Evolutionary conservation across 2,329 filamentous ascomycete species (phyloP), one percentile per base, ranked within the genome.

Genomic region (Passalora sequoiae): DNA sequence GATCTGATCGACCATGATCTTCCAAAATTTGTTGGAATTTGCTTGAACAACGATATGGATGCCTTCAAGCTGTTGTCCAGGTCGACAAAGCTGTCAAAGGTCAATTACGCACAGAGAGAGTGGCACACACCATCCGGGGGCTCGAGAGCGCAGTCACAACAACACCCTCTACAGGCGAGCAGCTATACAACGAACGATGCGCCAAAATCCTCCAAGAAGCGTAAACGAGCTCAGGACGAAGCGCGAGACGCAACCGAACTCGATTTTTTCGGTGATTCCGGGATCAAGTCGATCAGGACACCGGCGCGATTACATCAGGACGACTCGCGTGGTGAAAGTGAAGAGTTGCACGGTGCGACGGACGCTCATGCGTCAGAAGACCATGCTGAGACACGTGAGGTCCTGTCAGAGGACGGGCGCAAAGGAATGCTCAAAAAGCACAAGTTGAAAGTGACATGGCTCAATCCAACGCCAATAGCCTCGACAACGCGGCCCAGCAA

Each of bases 41-140:
- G 24, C 24, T 27, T 27, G 24, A n/a, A n/a, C n/a, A n/a, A n/a
- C 24, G 29, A 19, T 7, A 86, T 86, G 83, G 83, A 89, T 66
- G 80, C 87, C 42, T 71, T 87, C 59, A 86, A 81, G 58, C 69
- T 89, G 22, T 70, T 89, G 46, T 86, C 84, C 25, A 76, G 84
- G 38, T 83, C 83, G 44, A 80, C 79, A 3, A 86, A 84, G 57
- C 68, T 72, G 10, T 60, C 69, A 4, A 72, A 68, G 44, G 71
- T 66, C 38, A 48, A 57, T 8, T 56, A 60, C 13, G 49, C 61
- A 9, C 51, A n/a, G n/a, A n/a, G 4, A 60, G 65, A 29, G 60
- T 64, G 21, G 57, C 56, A 21, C 15, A 75, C 84, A 22, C 83
- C 83, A 5, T 86, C 82, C 3, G 77, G 78, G 39, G 83, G 82